Base-by-base conservation (phyloP, 2,329 filamentous ascomycete species). In the Mycosphaerella sp. region DNA sequence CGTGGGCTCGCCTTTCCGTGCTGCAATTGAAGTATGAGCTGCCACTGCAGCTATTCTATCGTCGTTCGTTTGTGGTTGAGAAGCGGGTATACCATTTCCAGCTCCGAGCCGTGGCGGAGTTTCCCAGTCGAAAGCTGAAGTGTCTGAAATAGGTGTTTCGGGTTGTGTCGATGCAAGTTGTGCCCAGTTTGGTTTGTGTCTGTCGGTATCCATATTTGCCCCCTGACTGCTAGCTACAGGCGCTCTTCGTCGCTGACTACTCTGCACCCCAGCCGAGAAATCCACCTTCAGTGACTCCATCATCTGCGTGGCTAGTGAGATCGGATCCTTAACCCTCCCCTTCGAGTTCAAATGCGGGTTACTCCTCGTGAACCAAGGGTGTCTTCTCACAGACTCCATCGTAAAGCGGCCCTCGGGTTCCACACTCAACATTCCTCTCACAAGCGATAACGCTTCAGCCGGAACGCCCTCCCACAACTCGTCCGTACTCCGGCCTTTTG, bases 281-380 rank as follows among this genome's bases (percentile, higher is more conserved):
- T 96, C 88, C 68, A 98, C 95, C 59, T 83, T 87, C 12, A 98
- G 81, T 52, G 84, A 87, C 68, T 95, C 89, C 51, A 98, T 84
- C 89, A 98, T 95, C 67, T 89, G 84, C 0, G 93, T 95, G n/a
- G 93, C 93, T 45, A 98, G 78, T 51, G 83, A 82, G 58, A 97
- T 76, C 1, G 89, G 88, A 64, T 97, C 89, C 9, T 80, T 80
- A 34, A 91, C 79, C 59, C 79, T 82, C 62, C 92, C 92, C 57
- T 90, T 85, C 0, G 80, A 67, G 3, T 84, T 83, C 47, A 97
- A 78, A 64, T 90, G 85, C 32, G 78, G 80, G 70, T 97, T 98
- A 56, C 78, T 78, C 44, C 89, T 81, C 3, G 89, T 96, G 69
- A 89, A 96, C 93, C 93, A 98, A 1, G 91, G 92, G 71, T 98